Conservation (phyloP, 208 protist species). For the Wallacemonas sp. region DNA sequence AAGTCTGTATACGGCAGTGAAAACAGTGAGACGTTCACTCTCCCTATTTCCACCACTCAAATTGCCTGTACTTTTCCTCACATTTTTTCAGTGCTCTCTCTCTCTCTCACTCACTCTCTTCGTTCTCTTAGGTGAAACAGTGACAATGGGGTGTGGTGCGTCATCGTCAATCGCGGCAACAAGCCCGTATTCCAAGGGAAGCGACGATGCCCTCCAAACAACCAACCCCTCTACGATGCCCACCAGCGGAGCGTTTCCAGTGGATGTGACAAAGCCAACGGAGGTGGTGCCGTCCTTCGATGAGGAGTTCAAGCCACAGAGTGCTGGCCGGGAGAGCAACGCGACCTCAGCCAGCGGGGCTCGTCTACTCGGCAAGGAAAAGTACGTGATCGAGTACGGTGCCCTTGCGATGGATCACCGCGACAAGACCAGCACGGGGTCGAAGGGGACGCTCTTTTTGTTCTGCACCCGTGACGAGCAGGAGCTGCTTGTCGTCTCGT, state of each 20-base stretch:
- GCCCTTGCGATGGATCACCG: constrained; percentile 77
- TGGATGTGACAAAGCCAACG: constrained; percentile 6
- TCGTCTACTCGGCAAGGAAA: constrained; percentile 70
- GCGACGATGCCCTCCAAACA: background rate
- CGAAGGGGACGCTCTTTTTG: constrained; percentile 61
- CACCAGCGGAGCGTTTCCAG: background rate
- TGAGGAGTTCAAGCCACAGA: background rate
- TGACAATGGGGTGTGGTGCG: constrained; percentile 11
- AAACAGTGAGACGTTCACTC: too few species aligned
- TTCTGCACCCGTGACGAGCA: constrained; percentile 50
- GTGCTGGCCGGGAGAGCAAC: background rate
- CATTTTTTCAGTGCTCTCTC: background rate
- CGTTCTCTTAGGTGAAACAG: background rate
- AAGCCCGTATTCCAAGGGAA: background rate
- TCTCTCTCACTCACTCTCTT: background rate
- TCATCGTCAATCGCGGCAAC: background rate
- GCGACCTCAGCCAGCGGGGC: background rate
- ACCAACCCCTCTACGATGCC: background rate
- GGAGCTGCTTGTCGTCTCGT: constrained; percentile 67
- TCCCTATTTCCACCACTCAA: too few species aligned
- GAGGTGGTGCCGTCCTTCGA: constrained; percentile 3
- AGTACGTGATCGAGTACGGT: constrained; percentile 82
- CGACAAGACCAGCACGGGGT: background rate
- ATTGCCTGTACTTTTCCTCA: too few species aligned
- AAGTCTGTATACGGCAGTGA: too few species aligned